phyloP scores from a whole-genome alignment of 306 rosid genomes.

The Pyrus communis region DNA sequence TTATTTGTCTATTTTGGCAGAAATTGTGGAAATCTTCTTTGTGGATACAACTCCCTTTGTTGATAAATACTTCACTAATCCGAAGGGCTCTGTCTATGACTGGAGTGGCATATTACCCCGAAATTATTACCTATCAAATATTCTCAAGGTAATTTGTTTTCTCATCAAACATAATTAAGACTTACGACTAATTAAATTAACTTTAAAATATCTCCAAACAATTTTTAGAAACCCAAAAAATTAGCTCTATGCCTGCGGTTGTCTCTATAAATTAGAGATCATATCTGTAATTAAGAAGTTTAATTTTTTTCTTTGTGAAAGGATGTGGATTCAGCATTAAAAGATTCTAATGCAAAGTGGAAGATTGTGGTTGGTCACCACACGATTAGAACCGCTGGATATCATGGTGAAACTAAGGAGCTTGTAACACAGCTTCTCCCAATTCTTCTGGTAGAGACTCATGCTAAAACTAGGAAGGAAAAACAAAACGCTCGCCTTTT shows the following conservation, averaged over 20 bases:
- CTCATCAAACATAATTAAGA: background rate
- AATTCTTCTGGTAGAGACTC: constrained; percentile 40
- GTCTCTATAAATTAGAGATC: background rate
- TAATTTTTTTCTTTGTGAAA: background rate
- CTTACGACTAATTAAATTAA: too few relatives aligned
- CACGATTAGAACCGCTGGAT: constrained; percentile 51
- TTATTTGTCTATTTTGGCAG: constrained; percentile 18
- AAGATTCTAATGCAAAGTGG: constrained; percentile 68
- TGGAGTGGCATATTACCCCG: constrained; percentile 72
- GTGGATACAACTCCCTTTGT: constrained; percentile 83
- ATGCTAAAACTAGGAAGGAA: background rate
- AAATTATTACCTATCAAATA: constrained; percentile 38
- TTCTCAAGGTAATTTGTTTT: constrained; percentile 41
- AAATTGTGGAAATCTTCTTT: constrained; percentile 58
- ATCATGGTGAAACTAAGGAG: constrained; percentile 61
- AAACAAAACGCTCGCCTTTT: background rate
- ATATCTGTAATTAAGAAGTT: background rate
- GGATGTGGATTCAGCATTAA: constrained; percentile 25
- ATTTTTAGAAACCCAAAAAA: background rate
- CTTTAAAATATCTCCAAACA: background rate
- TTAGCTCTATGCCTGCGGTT: background rate
- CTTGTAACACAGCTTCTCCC: constrained; percentile 55
- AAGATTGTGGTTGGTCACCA: constrained; percentile 85
- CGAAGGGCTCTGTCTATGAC: constrained; percentile 43
- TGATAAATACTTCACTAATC: constrained; percentile 44